Conservation (phyloP, 2,329 filamentous ascomycete species). For the Alternaria longipes region DNA sequence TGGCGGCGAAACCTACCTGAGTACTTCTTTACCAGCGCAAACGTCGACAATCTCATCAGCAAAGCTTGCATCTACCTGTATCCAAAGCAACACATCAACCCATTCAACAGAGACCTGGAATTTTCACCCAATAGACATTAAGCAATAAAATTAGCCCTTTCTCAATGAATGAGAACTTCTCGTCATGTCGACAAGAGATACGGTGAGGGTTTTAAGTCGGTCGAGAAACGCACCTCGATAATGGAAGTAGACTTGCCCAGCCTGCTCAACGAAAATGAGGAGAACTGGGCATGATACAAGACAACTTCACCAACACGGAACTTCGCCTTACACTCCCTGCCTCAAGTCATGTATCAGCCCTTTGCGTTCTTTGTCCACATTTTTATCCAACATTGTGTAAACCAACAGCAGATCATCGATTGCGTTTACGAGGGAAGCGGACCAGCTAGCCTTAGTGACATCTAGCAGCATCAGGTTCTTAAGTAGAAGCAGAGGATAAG, state of each 20-base stretch:
- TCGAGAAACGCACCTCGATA: not conserved
- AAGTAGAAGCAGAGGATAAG: not conserved
- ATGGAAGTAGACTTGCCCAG: not conserved
- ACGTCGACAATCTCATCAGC: not conserved
- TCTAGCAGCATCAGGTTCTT: not conserved
- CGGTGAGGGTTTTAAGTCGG: not conserved
- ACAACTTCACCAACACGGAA: not conserved
- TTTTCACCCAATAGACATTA: not conserved
- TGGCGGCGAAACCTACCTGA: not conserved
- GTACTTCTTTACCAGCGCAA: not conserved
- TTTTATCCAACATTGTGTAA: not conserved
- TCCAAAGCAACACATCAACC: not conserved
- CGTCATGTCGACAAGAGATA: not conserved
- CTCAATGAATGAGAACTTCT: not conserved
- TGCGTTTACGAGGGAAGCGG: not conserved
- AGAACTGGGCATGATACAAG: not conserved
- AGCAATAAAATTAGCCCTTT: not conserved
- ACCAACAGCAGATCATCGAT: not conserved
- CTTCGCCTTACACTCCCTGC: not conserved
- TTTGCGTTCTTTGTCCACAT: not conserved
- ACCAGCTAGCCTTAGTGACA: not conserved
- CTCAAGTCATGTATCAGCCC: not conserved
- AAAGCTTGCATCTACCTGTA: not conserved
- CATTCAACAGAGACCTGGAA: not conserved
- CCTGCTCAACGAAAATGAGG: not conserved